Evolutionary conservation across 2,329 filamentous ascomycete genomes (phyloP).

Genomic region (Colletotrichum sansevieriae): DNA sequence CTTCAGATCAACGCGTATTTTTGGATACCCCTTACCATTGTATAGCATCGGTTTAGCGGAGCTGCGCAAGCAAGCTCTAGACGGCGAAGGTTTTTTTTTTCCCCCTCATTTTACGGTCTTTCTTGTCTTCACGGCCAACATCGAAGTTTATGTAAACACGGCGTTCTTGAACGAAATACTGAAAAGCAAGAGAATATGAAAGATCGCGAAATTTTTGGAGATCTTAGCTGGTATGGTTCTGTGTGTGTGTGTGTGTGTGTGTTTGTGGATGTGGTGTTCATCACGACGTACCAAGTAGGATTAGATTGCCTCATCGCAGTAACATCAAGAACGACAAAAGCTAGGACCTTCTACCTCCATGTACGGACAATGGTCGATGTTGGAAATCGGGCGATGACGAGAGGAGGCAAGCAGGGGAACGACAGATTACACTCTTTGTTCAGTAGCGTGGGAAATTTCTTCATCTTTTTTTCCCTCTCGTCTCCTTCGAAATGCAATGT

Average conservation of each 20-base stretch:
- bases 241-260: neutral
- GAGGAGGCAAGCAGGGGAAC: neutral
- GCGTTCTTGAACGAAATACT: neutral
- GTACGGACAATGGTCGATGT: constrained; percentile 5
- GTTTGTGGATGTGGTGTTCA: neutral
- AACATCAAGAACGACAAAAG: neutral
- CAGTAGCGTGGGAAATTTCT: neutral
- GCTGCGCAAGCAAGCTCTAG: neutral
- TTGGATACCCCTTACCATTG: constrained; percentile 34
- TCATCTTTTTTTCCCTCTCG: neutral
- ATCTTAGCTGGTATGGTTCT: neutral
- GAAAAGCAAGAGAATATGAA: neutral
- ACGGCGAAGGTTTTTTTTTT: neutral
- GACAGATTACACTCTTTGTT: neutral
- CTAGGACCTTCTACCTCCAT: neutral
- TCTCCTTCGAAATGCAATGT: neutral
- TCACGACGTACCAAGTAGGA: neutral
- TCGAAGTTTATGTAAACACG: neutral
- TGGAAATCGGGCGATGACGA: neutral
- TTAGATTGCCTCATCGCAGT: neutral
- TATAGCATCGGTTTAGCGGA: constrained; percentile 9
- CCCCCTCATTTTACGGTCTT: neutral
- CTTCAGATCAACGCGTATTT: constrained; percentile 22
- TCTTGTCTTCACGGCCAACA: constrained; percentile 18
- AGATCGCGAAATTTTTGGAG: neutral